Percentiles rank a stretch among this genome's conserved stretches.
Conservation (phyloP, 2,329 filamentous ascomycete species). For the Penicillium rolfsii region DNA sequence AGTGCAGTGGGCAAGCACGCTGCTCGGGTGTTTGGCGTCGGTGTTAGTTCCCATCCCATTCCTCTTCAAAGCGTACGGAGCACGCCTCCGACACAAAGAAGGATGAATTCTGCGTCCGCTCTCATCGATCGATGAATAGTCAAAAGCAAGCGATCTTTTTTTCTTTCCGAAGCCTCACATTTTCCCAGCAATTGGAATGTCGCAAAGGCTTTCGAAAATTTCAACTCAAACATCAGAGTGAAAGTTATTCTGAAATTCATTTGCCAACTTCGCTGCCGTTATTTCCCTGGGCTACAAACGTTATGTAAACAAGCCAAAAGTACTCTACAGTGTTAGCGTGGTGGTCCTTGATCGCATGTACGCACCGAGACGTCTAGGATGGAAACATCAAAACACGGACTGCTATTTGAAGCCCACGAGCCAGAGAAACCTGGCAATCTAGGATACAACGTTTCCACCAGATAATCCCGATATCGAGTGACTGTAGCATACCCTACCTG, state of each 20-base stretch:
- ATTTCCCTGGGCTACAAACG: too few species aligned
- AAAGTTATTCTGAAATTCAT: not conserved
- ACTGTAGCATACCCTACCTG: too few species aligned
- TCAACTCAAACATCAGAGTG: not conserved
- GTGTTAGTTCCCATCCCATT: slow-evolving; percentile 40
- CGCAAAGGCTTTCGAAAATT: not conserved
- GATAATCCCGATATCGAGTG: too few species aligned
- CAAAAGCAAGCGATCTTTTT: not conserved
- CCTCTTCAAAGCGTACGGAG: slow-evolving; percentile 21
- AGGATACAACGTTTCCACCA: too few species aligned
- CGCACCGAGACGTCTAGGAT: too few species aligned
- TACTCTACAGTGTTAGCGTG: too few species aligned
- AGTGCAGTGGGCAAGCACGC: slow-evolving; percentile 40
- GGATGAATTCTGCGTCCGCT: not conserved
- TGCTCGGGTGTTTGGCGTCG: slow-evolving; percentile 38
- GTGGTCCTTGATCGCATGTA: too few species aligned
- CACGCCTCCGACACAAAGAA: not conserved
- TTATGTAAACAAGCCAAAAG: too few species aligned
- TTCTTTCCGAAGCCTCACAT: not conserved
- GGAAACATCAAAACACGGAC: too few species aligned
- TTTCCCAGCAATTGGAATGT: not conserved
- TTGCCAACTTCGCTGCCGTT: too few species aligned
- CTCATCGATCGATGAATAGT: not conserved
- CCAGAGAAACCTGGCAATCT: too few species aligned
- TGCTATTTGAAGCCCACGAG: too few species aligned